Evolutionary conservation across 352 stramenopile species (phyloP), one percentile per base, ranked within the genome.

Genomic region (Globisporangium cylindrosporum): DNA sequence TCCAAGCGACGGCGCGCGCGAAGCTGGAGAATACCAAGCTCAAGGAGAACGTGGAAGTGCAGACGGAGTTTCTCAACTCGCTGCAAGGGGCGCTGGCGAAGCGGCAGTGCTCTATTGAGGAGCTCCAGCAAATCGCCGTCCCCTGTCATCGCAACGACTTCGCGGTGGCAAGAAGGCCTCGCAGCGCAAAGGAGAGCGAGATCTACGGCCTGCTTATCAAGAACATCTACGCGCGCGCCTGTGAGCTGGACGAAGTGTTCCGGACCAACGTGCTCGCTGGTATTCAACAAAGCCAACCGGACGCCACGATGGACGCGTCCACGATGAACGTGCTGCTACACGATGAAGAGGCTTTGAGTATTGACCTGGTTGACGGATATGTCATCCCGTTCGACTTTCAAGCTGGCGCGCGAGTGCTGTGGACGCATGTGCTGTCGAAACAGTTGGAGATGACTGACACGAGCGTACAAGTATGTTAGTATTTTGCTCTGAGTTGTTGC

Each of bases 1-100:
- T 68, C 22, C 70, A 78, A 6, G 74, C 78, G 43, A 77, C 77
- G 55, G 59, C 69, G 4, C 76, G 75, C 41, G 68, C 76, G 4
- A 70, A 75, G 48, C 62, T 82, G 53, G 76, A 88, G 63, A 86
- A 86, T 51, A 59, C 64, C 2, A 84, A 84, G 64, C 69, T 88
- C 36, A 68, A 70, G 0, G 66, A 81, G 25, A 73, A 76, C 61
- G 68, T 82, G 34, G 66, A 85, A 64, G 79, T 61, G 3, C 76
- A 88, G 58, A 76, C 78, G 48, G 72, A 71, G 5, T 60, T 88
- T 9, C 72, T 73, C 0, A 75, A 71, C 34, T 81, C 70, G 51
- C 75, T 85, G 3, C 73, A 83, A 67, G 70, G 74, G 38, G 34
- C 81, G 36, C 58, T 87, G 10, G 48, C 60, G 5, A 51, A 51